Conservation (phyloP, 129 eudicot species). For the Helianthus tuberosus region DNA sequence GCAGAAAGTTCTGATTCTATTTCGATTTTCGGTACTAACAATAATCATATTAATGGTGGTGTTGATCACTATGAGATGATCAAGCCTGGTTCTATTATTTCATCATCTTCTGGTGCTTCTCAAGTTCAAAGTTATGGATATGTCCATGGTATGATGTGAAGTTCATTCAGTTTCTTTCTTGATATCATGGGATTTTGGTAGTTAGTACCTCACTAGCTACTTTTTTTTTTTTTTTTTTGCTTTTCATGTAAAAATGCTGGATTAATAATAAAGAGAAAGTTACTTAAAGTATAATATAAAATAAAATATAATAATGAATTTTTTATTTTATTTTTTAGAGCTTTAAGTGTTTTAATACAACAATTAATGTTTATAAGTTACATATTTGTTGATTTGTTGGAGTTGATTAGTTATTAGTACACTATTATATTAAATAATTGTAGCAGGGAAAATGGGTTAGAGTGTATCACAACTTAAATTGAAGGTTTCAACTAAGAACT, state of each 20-base stretch:
- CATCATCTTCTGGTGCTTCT: conserved; percentile 20
- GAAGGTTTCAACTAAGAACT: no score
- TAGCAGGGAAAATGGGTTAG: not conserved
- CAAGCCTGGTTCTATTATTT: conserved; percentile 12
- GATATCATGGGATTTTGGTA: not conserved
- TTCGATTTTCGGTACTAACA: conserved; percentile 27
- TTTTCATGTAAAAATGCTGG: not conserved
- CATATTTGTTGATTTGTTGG: not conserved
- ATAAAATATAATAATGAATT: not conserved
- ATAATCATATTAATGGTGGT: conserved; percentile 1
- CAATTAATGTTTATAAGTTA: conserved; percentile 3
- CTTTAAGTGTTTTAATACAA: conserved; percentile 8
- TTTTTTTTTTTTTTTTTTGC: not conserved
- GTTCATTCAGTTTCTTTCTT: not conserved
- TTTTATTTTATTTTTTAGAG: not conserved
- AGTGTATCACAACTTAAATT: not conserved
- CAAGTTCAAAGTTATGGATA: conserved; percentile 30
- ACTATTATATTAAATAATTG: not conserved
- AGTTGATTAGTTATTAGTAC: not conserved
- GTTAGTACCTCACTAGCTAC: conserved; percentile 29
- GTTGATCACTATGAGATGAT: conserved; percentile 37
- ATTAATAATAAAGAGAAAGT: not conserved
- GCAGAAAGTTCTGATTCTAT: conserved; percentile 14
- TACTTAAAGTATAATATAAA: not conserved
- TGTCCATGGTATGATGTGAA: conserved; percentile 20